Percentiles rank a stretch among this genome's conserved stretches.
Evolutionary conservation across 1,284 basidiomycete species (phyloP).

Genomic region (Amylostereum areolatum): DNA sequence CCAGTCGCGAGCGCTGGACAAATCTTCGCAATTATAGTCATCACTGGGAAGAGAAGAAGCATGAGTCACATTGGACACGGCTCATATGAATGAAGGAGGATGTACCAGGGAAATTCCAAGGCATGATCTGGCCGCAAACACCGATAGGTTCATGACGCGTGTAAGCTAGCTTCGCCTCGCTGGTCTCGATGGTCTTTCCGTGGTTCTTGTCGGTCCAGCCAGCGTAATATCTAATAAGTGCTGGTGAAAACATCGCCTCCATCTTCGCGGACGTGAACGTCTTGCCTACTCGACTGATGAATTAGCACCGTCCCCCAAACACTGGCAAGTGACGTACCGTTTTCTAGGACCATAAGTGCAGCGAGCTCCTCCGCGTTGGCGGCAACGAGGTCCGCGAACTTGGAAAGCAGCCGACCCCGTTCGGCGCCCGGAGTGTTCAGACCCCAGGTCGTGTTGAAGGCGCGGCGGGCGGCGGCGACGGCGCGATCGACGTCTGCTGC

Average conservation of each 20-base stretch:
- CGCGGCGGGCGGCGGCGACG: no score
- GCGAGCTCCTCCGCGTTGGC: slow-evolving; percentile 65
- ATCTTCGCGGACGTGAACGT: slow-evolving; percentile 71
- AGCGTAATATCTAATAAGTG: slow-evolving; percentile 70
- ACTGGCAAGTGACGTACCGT: slow-evolving; percentile 22
- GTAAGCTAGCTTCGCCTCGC: slow-evolving; percentile 68
- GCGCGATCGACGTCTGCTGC: no score
- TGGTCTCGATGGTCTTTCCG: slow-evolving; percentile 77
- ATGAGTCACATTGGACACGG: slow-evolving; percentile 38
- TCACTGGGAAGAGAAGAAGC: slow-evolving; percentile 32
- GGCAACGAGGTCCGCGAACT: slow-evolving; percentile 75
- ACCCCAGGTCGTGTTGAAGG: slow-evolving; percentile 75
- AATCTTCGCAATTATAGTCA: slow-evolving; percentile 80
- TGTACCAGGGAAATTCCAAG: slow-evolving; percentile 70
- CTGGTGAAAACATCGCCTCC: slow-evolving; percentile 60
- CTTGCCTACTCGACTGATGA: slow-evolving; percentile 37
- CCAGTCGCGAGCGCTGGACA: slow-evolving; percentile 83
- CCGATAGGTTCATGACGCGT: slow-evolving; percentile 92
- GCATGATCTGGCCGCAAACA: slow-evolving; percentile 84
- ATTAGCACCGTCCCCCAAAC: slow-evolving; percentile 12
- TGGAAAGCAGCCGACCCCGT: slow-evolving; percentile 62
- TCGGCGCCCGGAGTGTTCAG: slow-evolving; percentile 53
- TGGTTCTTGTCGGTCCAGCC: slow-evolving; percentile 86
- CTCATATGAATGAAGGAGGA: not conserved
- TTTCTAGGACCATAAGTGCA: slow-evolving; percentile 73